A percentile compares a stretch with the other conserved stretches of the same genome.
Conservation (phyloP, 768 basidiomycete genomes). For the Calocybe indica region DNA sequence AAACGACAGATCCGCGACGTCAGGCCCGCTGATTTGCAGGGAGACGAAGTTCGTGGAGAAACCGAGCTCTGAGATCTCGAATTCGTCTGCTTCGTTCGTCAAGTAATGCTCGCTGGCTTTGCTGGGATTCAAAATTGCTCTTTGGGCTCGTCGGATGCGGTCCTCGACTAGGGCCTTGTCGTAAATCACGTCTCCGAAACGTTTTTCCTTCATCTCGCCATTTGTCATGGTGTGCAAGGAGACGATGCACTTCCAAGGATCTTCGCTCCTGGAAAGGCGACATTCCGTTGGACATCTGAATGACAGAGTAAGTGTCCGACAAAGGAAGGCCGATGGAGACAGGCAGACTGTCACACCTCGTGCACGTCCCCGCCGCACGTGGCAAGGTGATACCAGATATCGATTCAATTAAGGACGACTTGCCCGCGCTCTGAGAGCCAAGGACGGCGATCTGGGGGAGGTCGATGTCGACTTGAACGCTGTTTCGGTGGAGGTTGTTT, state of each 20-base stretch:
- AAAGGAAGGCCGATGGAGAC: background rate
- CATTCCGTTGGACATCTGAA: conserved; percentile 54
- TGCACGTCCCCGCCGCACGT: conserved; percentile 70
- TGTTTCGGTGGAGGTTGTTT: conserved; percentile 30
- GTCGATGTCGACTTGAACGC: conserved; percentile 66
- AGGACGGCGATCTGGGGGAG: conserved; percentile 71
- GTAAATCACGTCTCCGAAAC: conserved; percentile 43
- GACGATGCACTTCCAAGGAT: conserved; percentile 45
- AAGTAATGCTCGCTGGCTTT: conserved; percentile 21
- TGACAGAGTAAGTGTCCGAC: background rate
- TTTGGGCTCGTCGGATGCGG: conserved; percentile 58
- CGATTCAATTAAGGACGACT: conserved; percentile 72
- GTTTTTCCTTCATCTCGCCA: conserved; percentile 25
- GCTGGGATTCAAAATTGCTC: conserved; percentile 58
- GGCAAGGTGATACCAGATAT: conserved; percentile 71
- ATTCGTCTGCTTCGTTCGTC: conserved; percentile 29
- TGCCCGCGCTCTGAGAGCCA: conserved; percentile 69
- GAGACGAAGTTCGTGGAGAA: conserved; percentile 57
- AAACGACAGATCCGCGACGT: conserved; percentile 60
- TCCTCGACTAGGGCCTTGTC: conserved; percentile 55
- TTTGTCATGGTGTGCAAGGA: conserved; percentile 41
- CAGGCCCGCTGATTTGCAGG: conserved; percentile 51
- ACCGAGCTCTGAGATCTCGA: conserved; percentile 15
- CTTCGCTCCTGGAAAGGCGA: conserved; percentile 34
- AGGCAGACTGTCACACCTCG: conserved; percentile 36